These are phyloP conservation scores for Chrysanthemum lavandulifolium DNA, from an alignment of 129 eudicot genomes.

Conservation along the genomic window DNA sequence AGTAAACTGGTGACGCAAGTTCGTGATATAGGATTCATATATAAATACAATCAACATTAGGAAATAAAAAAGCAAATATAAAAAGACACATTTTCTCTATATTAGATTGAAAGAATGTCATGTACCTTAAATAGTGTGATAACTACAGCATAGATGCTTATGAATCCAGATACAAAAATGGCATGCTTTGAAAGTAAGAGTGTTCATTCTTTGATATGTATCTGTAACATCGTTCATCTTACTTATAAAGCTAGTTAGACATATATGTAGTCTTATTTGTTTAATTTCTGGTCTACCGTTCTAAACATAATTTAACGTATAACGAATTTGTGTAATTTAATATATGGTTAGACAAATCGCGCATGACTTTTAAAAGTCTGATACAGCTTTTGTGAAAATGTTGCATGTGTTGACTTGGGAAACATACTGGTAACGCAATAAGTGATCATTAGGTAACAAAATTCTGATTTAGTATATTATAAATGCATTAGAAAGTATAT, in stretches of 20 bases:
- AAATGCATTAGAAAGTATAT: no score
- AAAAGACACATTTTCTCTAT: no score
- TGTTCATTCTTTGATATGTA: slow-evolving; percentile 6
- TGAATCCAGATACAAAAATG: slow-evolving; percentile 31
- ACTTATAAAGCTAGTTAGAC: not conserved
- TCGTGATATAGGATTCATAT: not conserved
- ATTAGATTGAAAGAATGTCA: no score
- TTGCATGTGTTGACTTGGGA: no score
- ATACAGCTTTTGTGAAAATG: no score
- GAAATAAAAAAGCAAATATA: not conserved
- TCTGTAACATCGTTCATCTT: slow-evolving; percentile 16
- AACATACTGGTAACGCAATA: no score
- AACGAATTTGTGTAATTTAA: not conserved
- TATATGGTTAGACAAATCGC: no score
- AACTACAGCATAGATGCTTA: slow-evolving; percentile 32
- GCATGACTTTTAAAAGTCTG: no score
- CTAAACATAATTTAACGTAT: not conserved
- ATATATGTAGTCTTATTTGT: not conserved
- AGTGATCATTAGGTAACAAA: no score
- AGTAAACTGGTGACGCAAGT: no score
- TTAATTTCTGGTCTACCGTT: not conserved
- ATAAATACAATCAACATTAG: not conserved
- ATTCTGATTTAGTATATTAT: no score
- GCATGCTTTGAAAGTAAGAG: slow-evolving; percentile 33
- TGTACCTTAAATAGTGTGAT: slow-evolving; percentile 35